These are phyloP conservation scores for Colletotrichum falcatum DNA, from an alignment of 2,329 filamentous ascomycete species.

Conservation along the genomic window DNA sequence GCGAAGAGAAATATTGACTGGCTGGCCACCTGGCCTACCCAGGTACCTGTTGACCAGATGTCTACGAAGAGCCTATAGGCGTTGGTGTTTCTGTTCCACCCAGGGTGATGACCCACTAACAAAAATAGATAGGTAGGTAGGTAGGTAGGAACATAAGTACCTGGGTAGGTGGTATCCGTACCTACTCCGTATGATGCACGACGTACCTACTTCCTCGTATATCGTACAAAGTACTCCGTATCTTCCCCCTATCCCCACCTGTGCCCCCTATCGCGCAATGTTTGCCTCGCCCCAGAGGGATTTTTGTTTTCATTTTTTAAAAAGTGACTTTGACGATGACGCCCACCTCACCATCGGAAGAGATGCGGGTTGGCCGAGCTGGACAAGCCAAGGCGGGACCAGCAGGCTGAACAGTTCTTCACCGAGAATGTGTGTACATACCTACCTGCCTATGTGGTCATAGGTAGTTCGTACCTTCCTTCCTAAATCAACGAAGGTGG, in stretches of 20 bases:
- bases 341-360: conserved; percentile 10
- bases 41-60: too few relatives aligned
- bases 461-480: not conserved
- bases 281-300: conserved; percentile 16
- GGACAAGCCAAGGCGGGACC: conserved; percentile 1
- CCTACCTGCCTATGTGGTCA: not conserved
- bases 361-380: conserved; percentile 6
- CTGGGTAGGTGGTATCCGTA: too few relatives aligned
- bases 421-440: not conserved
- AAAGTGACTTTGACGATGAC: conserved; percentile 29
- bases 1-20: not conserved
- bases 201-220: too few relatives aligned
- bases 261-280: conserved; percentile 9
- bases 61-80: not conserved
- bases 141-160: too few relatives aligned
- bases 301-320: too few relatives aligned
- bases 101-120: not conserved
- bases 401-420: not conserved
- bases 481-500: not conserved
- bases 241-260: too few relatives aligned
- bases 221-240: too few relatives aligned
- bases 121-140: not conserved
- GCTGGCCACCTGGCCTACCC: not conserved
- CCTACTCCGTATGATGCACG: too few relatives aligned
- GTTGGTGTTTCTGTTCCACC: not conserved